Evolutionary conservation across 805 yeast species (phyloP), one percentile per base, ranked within the genome.

Genomic region (Candida stauntonica): DNA sequence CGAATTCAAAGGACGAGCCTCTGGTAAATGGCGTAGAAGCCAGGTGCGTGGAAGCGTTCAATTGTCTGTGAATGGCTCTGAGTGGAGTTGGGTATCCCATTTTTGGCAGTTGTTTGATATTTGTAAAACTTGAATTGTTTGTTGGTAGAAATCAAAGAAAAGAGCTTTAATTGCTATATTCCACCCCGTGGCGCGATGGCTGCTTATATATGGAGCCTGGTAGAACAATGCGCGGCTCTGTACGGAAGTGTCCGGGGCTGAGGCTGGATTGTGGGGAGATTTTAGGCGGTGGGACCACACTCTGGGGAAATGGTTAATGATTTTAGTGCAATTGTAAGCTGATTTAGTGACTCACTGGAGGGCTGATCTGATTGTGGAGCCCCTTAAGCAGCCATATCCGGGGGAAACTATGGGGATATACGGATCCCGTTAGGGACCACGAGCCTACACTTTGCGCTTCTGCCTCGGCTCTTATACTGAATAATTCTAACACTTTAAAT

Each of bases 71-170:
- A 26, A 61, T 58, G 5, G 71, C 72, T 9, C 63, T 68, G 29
- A 68, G 44, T 23, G 65, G 61, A 17, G 47, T 31, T 38, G 66
- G 64, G 48, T 68, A 68, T 16, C 69, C 71, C 71, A 66, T 67
- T 30, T 9, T 27, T 16, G 8, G 6, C 20, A 14, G 17, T 26
- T 27, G 19, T 12, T 15, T 14, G n/a, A 11, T 26, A 13, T 21
- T 26, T 8, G 9, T 26, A 13, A 26, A 14, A 9, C 13, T 7
- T 21, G 7, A 7, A 8, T 21, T 21, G 24, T 7, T 21, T 21
- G 11, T 21, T 8, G 11, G 24, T 21, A 8, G 24, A 21, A 8
- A 11, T 7, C 9, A 21, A 21, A 21, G 11, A 21, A 21, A 21
- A 21, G 24, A n/a, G n/a, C n/a, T n/a, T n/a, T n/a, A n/a, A n/a